Conservation (phyloP, 2,329 filamentous ascomycete species). For the Aureobasidium sp. region DNA sequence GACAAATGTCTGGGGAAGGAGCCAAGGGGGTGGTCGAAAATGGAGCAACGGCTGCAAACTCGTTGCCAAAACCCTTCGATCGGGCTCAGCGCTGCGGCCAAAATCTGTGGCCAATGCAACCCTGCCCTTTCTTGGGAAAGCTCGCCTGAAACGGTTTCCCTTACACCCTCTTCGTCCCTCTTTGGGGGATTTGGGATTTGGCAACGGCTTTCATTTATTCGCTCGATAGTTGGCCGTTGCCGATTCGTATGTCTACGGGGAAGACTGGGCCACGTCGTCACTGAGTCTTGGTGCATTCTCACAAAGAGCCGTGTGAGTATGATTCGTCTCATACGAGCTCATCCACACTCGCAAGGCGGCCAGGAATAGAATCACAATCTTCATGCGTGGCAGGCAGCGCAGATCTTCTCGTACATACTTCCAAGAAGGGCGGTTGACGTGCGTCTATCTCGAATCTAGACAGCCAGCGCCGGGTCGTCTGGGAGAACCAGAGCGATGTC, state of each 20-base stretch:
- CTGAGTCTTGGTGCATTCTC: not conserved
- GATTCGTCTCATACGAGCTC: not conserved
- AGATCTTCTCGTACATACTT: not conserved
- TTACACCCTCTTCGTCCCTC: not conserved
- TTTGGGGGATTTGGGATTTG: not conserved
- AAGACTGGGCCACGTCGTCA: slow-evolving; percentile 8
- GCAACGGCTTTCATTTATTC: slow-evolving; percentile 15
- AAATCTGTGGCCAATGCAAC: not conserved
- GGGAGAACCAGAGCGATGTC: not conserved
- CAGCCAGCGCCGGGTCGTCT: not conserved
- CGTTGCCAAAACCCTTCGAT: not conserved
- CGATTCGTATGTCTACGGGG: not conserved
- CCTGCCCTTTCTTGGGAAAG: slow-evolving; percentile 4
- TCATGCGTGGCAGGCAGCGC: not conserved
- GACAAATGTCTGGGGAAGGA: slow-evolving; percentile 7
- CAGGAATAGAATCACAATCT: not conserved
- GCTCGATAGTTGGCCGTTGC: slow-evolving; percentile 11
- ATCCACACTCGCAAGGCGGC: not conserved
- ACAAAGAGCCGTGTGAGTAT: not conserved
- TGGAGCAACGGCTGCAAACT: not conserved
- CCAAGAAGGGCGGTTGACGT: not conserved
- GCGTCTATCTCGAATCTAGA: not conserved
- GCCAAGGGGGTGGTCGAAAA: not conserved
- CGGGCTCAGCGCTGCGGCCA: not conserved
- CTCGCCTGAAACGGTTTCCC: slow-evolving; percentile 10